Evolutionary conservation across 352 stramenopile species (phyloP), one percentile per base, ranked within the genome.

Genomic region (Globisporangium uncinulatum): DNA sequence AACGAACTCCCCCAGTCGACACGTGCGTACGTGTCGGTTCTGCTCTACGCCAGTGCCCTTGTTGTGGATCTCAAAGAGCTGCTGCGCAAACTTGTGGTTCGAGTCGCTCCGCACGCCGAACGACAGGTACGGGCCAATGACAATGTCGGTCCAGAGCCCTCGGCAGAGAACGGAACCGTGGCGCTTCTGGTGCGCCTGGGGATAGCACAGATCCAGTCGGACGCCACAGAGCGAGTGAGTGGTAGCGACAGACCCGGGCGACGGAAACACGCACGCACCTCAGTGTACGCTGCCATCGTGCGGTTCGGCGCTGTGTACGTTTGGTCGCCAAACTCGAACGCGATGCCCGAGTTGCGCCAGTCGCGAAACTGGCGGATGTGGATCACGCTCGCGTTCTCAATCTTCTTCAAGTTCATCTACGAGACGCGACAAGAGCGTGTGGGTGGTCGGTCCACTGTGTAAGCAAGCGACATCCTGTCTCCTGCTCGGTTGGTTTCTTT

Each of bases 271-370:
- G 15, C 11, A 36, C n/a, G 19, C 69, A 83, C 89, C 60, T 96
- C 75, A 0, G 86, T 90, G 65, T 96, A 98, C 39, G 86, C 74
- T 1, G 86, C 77, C 82, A 98, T 92, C 2, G 86, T 96, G 29
- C 82, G 78, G 57, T 98, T 98, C 2, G 91, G 88, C 44, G 83
- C 57, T 19, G 82, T 86, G 70, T 98, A 98, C 0, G 69, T 73
- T 65, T 96, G 85, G 65, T 98, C 89, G 9, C 91, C 94, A 66
- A 98, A 98, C 79, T 98, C 92, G 60, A 96, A 98, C 31, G 94
- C 93, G 51, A 98, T 69, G 47, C 94, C 94, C 13, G 76, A 83
- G 62, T 97, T 89, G 56, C 95, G 81, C 94, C 94, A 98, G 24
- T 88, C 65, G 34, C 79, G 75, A 62, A 94, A 98, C 70, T 98